These are phyloP conservation scores for Tephrocybe rancida DNA, from an alignment of 768 basidiomycete genomes.

Conservation along the genomic window DNA sequence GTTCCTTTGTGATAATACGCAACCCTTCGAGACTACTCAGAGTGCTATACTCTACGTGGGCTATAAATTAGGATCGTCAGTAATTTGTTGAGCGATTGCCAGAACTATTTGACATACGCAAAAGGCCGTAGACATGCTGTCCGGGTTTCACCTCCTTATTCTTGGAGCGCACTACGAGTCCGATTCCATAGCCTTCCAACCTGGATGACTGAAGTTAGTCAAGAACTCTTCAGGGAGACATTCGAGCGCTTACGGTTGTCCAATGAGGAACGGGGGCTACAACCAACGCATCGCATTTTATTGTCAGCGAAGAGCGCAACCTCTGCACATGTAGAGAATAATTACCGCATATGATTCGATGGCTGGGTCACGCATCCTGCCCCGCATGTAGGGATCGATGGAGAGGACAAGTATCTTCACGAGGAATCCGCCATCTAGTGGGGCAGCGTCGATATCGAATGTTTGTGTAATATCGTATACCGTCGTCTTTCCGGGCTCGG, in stretches of 20 bases:
- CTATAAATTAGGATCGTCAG: too few species aligned
- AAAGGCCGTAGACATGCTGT: constrained; percentile 38
- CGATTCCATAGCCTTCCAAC: constrained; percentile 36
- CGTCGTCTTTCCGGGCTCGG: constrained; percentile 46
- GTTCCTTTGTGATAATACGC: constrained; percentile 30
- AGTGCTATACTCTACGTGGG: too few species aligned
- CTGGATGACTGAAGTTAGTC: constrained; percentile 30
- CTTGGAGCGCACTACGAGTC: constrained; percentile 45
- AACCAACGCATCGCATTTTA: too few species aligned
- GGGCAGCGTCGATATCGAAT: constrained; percentile 50
- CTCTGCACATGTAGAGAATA: not conserved
- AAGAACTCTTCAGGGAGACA: not conserved
- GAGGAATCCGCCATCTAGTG: constrained; percentile 47
- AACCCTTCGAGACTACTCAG: too few species aligned
- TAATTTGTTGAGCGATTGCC: too few species aligned
- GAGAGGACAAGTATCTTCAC: constrained; percentile 50
- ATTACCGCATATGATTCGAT: constrained; percentile 26
- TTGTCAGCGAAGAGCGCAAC: too few species aligned
- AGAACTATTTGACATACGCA: too few species aligned
- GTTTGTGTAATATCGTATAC: constrained; percentile 43
- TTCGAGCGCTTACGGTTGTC: too few species aligned
- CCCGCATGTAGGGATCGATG: constrained; percentile 43
- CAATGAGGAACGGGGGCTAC: too few species aligned
- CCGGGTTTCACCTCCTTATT: constrained; percentile 31
- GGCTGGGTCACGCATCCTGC: constrained; percentile 35